Conservation (phyloP, 768 basidiomycete species). For the Suillus bovinus region DNA sequence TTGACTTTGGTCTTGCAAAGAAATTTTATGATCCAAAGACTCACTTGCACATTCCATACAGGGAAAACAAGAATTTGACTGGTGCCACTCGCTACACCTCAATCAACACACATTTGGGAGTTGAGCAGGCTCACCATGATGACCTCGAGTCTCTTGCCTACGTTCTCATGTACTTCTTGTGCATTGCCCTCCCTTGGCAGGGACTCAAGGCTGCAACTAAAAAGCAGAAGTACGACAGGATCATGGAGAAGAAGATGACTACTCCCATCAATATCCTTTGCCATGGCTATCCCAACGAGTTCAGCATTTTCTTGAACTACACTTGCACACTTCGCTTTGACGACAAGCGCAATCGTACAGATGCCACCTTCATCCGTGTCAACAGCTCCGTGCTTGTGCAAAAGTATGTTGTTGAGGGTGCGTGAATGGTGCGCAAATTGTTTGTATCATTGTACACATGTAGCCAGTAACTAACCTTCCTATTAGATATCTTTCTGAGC, state of each 20-base stretch:
- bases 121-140: slow-evolving; percentile 96
- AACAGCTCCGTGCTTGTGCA: too few species aligned
- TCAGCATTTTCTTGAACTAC: slow-evolving; percentile 99
- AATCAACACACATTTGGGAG: slow-evolving; percentile 98
- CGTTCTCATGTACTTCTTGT: slow-evolving; percentile 99
- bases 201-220: slow-evolving; percentile 99
- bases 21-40: slow-evolving; percentile 99
- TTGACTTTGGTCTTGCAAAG: slow-evolving; percentile 98
- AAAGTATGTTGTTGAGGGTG: too few species aligned
- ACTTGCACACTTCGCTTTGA: slow-evolving; percentile 98
- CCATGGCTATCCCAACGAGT: slow-evolving; percentile 99
- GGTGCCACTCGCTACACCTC: slow-evolving; percentile 99
- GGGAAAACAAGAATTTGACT: slow-evolving; percentile 99
- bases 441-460: too few species aligned
- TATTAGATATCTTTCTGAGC: too few species aligned
- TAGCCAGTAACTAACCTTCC: too few species aligned
- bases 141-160: slow-evolving; percentile 98
- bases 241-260: slow-evolving; percentile 99
- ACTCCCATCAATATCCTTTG: slow-evolving; percentile 95
- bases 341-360: slow-evolving; percentile 65
- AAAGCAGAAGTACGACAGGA: slow-evolving; percentile 99
- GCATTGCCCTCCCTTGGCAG: slow-evolving; percentile 98
- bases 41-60: slow-evolving; percentile 98
- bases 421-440: too few species aligned
- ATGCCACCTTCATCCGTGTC: too few species aligned